phyloP scores from a whole-genome alignment of 2,329 filamentous ascomycete genomes.

The Thielaviopsis populi region DNA sequence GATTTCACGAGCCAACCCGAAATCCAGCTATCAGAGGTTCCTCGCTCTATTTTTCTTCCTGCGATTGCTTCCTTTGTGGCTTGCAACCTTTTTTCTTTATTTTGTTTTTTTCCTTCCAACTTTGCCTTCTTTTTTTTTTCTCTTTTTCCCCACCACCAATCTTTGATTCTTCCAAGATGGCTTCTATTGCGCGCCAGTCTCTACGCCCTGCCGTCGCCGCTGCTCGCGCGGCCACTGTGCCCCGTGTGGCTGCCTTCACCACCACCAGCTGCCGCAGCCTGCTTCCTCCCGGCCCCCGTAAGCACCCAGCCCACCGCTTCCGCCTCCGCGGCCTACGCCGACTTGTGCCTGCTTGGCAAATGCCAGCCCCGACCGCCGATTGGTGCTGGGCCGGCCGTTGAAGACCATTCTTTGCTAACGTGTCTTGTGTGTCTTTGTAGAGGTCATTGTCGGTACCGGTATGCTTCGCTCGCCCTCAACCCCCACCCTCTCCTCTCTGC shows the following conservation, averaged over 20 bases:
- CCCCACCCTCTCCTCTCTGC: background rate
- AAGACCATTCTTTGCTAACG: conserved; percentile 29
- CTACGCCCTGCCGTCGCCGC: conserved; percentile 31
- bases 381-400: background rate
- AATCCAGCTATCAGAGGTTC: background rate
- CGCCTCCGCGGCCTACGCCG: no score
- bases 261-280: conserved; percentile 60
- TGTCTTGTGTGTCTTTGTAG: conserved; percentile 28
- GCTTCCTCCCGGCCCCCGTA: conserved; percentile 75
- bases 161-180: conserved; percentile 29
- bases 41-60: conserved; percentile 3
- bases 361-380: background rate
- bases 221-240: conserved; percentile 20
- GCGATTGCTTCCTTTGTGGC: background rate
- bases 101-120: background rate
- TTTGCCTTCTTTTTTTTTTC: conserved; percentile 2
- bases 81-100: background rate
- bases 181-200: conserved; percentile 39
- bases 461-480: no score
- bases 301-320: conserved; percentile 26
- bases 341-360: background rate
- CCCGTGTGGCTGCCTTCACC: conserved; percentile 67
- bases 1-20: conserved; percentile 6
- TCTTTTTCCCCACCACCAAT: background rate
- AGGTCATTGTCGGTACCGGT: conserved; percentile 62